Base-by-base conservation (phyloP, 2,329 filamentous ascomycete genomes). In the Curvularia verruculosa region DNA sequence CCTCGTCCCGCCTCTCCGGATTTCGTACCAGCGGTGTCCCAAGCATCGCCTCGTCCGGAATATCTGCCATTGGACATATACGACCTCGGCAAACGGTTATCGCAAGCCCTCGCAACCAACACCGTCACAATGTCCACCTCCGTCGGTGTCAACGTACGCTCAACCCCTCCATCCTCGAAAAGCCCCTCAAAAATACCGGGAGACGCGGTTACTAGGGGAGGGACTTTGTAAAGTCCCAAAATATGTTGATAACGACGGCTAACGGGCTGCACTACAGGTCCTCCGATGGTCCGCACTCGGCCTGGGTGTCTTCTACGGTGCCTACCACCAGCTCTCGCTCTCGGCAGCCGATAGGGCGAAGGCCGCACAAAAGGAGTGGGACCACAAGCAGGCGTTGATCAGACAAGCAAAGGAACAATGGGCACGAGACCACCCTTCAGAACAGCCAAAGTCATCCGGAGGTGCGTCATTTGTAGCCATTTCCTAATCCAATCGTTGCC, bases 251-350 rank as follows among this genome's bases (percentile, higher is more conserved):
- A 52, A 54, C 48, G 13, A 39, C 49, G 64, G 67, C 72, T 75
- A 66, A 75, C 51, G 19, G 44, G 43, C 8, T 48, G 61, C 60
- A 52, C 49, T 54, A 55, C 79, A 99, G 95, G 94, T 99, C 80
- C 87, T 98, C 80, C 93, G 95, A 82, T 99, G 94, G 86, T 94
- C 92, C 76, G 93, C 93, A 77, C 90, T 99, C 68, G 90, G 88
- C 75, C 84, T 92, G 74, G 95, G 95, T 78, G 83, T 98, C 77
- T 89, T 96, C 82, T 99, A 99, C 84, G 95, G 95, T 79, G 87
- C 96, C 83, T 91, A 89, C 80, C 94, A 96, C 84, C 95, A 99
- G 83, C 84, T 89, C 75, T 85, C 87, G 62, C 89, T 99, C 79
- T 88, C 82, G 68, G 80, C 90, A 55, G 80, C 85, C 72, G 87